These are phyloP conservation scores for Odontarrhena argentea DNA, from an alignment of 345 rosid genomes.

Conservation along the genomic window DNA sequence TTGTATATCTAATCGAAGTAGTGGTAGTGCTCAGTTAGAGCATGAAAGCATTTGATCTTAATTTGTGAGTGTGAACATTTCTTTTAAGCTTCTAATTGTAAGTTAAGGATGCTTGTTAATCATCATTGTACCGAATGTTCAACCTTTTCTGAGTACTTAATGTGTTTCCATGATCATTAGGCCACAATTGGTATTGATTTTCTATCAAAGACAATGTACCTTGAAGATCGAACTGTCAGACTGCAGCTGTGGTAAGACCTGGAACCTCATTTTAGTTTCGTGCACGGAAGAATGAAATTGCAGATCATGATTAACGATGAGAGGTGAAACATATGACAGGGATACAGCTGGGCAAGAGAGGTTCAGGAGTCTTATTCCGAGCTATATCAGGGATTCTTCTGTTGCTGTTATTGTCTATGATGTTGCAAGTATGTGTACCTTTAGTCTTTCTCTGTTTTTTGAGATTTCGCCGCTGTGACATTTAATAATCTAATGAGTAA, in stretches of 20 bases:
- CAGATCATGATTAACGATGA: slow-evolving; percentile 18
- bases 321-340: slow-evolving; percentile 45
- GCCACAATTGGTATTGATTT: slow-evolving; percentile 90
- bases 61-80: slow-evolving; percentile 1
- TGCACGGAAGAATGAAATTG: background rate
- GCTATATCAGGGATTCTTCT: slow-evolving; percentile 83
- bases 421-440: slow-evolving; percentile 67
- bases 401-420: slow-evolving; percentile 87
- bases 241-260: slow-evolving; percentile 71
- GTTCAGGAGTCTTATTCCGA: slow-evolving; percentile 90
- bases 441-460: slow-evolving; percentile 18
- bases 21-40: background rate
- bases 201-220: slow-evolving; percentile 86
- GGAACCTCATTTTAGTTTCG: background rate
- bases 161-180: slow-evolving; percentile 43
- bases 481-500: background rate
- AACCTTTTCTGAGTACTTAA: slow-evolving; percentile 11
- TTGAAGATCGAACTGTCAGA: slow-evolving; percentile 82
- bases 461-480: slow-evolving; percentile 3
- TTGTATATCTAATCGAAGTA: slow-evolving; percentile 7
- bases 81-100: background rate
- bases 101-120: background rate
- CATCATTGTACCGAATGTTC: background rate
- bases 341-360: slow-evolving; percentile 91
- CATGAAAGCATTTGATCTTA: slow-evolving; percentile 23